Conservation (phyloP, 176 grass and related monocot genomes). For the Carex parvula region DNA sequence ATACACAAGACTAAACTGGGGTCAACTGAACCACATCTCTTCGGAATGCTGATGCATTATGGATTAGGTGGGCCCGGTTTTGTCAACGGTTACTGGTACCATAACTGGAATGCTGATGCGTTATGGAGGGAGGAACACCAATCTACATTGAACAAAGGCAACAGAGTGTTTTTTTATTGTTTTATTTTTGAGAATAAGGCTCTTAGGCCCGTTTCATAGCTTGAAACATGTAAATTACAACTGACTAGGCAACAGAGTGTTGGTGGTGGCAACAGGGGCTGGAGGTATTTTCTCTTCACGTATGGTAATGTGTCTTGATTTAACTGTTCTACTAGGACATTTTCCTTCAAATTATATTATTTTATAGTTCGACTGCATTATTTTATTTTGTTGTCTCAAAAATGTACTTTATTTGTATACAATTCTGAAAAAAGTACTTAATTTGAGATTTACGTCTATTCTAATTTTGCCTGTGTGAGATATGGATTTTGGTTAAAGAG, state of each 20-base stretch:
- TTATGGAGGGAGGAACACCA: background rate
- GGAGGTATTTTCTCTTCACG: background rate
- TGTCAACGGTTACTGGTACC: background rate
- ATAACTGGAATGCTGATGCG: background rate
- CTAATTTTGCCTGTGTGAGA: background rate
- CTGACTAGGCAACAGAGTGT: background rate
- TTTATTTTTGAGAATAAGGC: too few relatives aligned
- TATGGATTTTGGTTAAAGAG: background rate
- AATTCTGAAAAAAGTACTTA: too few relatives aligned
- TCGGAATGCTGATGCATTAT: background rate
- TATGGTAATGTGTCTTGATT: background rate
- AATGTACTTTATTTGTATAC: too few relatives aligned
- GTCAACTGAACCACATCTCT: background rate
- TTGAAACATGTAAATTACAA: too few relatives aligned
- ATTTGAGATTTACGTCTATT: too few relatives aligned
- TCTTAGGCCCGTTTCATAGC: too few relatives aligned
- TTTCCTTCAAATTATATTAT: too few relatives aligned
- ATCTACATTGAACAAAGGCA: too few relatives aligned
- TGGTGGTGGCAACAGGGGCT: background rate
- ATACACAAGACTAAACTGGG: background rate
- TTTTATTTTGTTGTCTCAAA: too few relatives aligned
- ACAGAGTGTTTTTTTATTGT: too few relatives aligned
- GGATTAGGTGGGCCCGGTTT: background rate
- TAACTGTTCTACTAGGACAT: too few relatives aligned
- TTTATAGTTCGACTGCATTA: too few relatives aligned